phyloP scores from a whole-genome alignment of 2,329 filamentous ascomycete genomes.

The Allantophomopsis cytisporea region DNA sequence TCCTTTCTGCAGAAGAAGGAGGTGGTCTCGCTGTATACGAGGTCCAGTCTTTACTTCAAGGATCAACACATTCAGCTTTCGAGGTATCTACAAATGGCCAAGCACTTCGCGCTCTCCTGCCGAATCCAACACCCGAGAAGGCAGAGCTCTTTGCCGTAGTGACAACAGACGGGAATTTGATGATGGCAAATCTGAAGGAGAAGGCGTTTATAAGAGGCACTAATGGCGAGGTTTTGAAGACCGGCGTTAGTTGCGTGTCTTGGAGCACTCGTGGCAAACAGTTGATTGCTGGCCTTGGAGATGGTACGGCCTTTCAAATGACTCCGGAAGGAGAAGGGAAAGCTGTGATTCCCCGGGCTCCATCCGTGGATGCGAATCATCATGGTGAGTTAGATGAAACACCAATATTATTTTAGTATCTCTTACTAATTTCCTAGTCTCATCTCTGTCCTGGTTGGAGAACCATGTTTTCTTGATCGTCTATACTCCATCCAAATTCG shows the following conservation, averaged over 20 bases:
- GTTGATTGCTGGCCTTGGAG: slow-evolving; percentile 68
- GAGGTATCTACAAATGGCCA: slow-evolving; percentile 67
- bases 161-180: slow-evolving; percentile 64
- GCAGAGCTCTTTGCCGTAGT: slow-evolving; percentile 70
- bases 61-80: slow-evolving; percentile 53
- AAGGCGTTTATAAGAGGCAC: slow-evolving; percentile 40
- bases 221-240: slow-evolving; percentile 53
- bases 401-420: background rate
- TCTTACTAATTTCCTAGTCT: slow-evolving; percentile 36
- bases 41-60: slow-evolving; percentile 51
- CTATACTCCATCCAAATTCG: slow-evolving; percentile 53
- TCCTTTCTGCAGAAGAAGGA: slow-evolving; percentile 69
- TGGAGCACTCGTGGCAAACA: slow-evolving; percentile 96
- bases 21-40: slow-evolving; percentile 79
- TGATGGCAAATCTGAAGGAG: slow-evolving; percentile 70
- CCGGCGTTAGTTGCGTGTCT: slow-evolving; percentile 67
- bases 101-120: slow-evolving; percentile 58
- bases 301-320: slow-evolving; percentile 75
- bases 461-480: slow-evolving; percentile 74
- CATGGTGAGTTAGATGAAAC: slow-evolving; percentile 40
- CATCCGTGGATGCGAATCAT: slow-evolving; percentile 45
- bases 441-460: slow-evolving; percentile 76
- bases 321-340: slow-evolving; percentile 68
- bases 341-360: slow-evolving; percentile 66
- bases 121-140: slow-evolving; percentile 66